Percentiles rank a stretch among this genome's conserved stretches.
phyloP scores from a whole-genome alignment of 2,329 filamentous ascomycete species.

The Aureobasidium uvarum region DNA sequence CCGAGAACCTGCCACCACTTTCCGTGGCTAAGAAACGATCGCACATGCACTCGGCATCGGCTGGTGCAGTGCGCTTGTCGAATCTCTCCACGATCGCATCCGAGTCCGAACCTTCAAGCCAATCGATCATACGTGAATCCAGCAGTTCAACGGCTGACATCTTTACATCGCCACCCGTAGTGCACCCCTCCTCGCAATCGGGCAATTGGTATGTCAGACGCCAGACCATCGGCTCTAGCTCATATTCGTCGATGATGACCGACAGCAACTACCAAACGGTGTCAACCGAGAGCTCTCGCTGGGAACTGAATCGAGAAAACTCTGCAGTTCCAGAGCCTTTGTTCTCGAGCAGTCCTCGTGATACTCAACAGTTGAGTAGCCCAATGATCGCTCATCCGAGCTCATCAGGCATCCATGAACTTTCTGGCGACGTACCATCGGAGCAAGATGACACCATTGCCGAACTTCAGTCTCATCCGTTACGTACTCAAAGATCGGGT shows the following conservation, averaged over 20 bases:
- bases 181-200: not conserved
- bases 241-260: constrained; percentile 8
- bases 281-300: constrained; percentile 17
- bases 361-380: not conserved
- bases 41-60: constrained; percentile 29
- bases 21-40: constrained; percentile 37
- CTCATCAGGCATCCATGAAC: constrained; percentile 14
- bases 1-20: constrained; percentile 37
- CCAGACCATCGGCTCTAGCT: constrained; percentile 20
- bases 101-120: constrained; percentile 32
- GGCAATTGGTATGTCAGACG: constrained; percentile 22
- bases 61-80: constrained; percentile 15
- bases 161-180: constrained; percentile 8
- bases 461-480: constrained; percentile 36
- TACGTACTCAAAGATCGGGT: constrained; percentile 39
- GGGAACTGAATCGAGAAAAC: constrained; percentile 9
- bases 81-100: constrained; percentile 42
- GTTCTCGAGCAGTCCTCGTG: constrained; percentile 30
- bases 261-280: constrained; percentile 6
- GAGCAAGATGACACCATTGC: constrained; percentile 40
- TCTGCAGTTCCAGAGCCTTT: constrained; percentile 40
- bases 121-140: constrained; percentile 30
- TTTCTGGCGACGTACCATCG: constrained; percentile 12
- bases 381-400: constrained; percentile 12
- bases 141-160: constrained; percentile 28